Evolutionary conservation across 2,329 filamentous ascomycete genomes (phyloP), one percentile per base, ranked within the genome.

Genomic region (Colletotrichum sp.): DNA sequence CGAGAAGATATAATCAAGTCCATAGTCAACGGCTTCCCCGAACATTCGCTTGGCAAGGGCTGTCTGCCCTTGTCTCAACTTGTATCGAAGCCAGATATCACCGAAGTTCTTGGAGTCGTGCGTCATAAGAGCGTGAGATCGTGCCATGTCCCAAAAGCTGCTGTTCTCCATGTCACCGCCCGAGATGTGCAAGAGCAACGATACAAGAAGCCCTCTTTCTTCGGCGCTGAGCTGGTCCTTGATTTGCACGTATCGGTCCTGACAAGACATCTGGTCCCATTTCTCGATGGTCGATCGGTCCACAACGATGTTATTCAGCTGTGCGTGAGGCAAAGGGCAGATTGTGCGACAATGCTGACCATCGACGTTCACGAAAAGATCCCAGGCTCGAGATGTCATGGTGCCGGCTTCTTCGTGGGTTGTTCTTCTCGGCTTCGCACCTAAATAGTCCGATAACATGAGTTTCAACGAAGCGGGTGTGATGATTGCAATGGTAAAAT

Each of bases 31-130:
- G 3, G 81, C 80, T 59, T 83, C 81, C 3, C 81, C 57, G 65
- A 84, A 83, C 36, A 83, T 81, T 1, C 72, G 72, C 34, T 73
- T 77, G 4, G 80, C 81, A 7, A 83, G 77, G 0, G 72, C 76
- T 2, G 82, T 82, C 67, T 83, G 81, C 2, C 82, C 82, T 44
- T 80, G 80, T 2, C 79, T 78, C 6, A 84, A 72, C 75, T 83
- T 83, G 71, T 81, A 84, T 18, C 75, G 57, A 12, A 78, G 16
- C 78, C 30, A 79, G 10, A 71, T 77, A 15, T 79, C 77, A 5
- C 75, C 77, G 36, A 83, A 82, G 30, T 78, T 82, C 1, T 78
- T 79, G 0, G 75, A 73, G 21, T 70, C 78, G 26, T 81, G 78
- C 18, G 73, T 76, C 3, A 82, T 78, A 2, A 79, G 73, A 18